Percentiles rank a stretch among this genome's conserved stretches.
Evolutionary conservation across 176 grass and related monocot species (phyloP).

Genomic region (Oryza glumipatula): DNA sequence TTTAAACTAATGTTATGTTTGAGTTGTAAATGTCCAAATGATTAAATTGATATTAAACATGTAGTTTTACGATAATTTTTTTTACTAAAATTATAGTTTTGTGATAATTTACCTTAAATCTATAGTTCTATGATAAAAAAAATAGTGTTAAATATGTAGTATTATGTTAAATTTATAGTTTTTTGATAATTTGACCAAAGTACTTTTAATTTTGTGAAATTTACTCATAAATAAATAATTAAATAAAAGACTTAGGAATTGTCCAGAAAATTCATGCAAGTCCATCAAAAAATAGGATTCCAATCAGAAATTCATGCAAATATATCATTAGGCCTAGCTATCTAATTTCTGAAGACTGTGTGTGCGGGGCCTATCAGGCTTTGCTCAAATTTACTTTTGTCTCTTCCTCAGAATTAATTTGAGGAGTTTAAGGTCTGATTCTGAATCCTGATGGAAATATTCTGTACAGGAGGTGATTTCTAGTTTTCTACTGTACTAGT

Average conservation of each 20-base stretch:
- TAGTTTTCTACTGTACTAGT: neutral
- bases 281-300: too few relatives aligned
- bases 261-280: neutral
- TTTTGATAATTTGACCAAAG: too few relatives aligned
- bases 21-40: too few relatives aligned
- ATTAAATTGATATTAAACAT: too few relatives aligned
- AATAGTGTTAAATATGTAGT: too few relatives aligned
- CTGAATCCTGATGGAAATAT: neutral
- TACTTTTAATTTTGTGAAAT: too few relatives aligned
- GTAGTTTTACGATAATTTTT: too few relatives aligned
- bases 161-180: too few relatives aligned
- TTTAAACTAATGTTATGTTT: too few relatives aligned
- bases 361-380: neutral
- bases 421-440: neutral
- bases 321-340: neutral
- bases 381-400: neutral
- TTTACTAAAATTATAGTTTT: too few relatives aligned
- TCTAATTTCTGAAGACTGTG: neutral
- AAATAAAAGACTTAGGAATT: neutral
- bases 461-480: neutral
- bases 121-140: too few relatives aligned
- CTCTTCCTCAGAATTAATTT: constrained; percentile 14
- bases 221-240: neutral
- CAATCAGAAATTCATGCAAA: neutral
- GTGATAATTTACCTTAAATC: too few relatives aligned